A percentile compares a stretch with the other conserved stretches of the same genome.
Conservation (phyloP, 2,329 filamentous ascomycete species). For the Alternaria dauci region DNA sequence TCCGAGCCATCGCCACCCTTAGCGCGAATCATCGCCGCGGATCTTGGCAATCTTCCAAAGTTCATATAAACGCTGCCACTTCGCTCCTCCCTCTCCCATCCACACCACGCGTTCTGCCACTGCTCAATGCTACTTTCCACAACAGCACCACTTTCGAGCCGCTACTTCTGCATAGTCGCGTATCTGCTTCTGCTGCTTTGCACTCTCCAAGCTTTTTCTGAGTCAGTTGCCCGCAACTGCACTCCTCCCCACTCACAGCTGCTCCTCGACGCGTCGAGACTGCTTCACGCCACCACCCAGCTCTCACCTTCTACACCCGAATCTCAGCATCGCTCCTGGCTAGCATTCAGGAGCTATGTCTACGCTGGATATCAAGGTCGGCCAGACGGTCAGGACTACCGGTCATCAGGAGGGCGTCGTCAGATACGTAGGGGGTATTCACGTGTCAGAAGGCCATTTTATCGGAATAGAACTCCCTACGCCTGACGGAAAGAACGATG, state of each 20-base stretch:
- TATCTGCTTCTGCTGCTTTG: constrained; percentile 18
- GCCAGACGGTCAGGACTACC: constrained; percentile 79
- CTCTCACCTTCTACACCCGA: constrained; percentile 6
- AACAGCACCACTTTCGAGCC: constrained; percentile 7
- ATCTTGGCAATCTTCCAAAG: background rate
- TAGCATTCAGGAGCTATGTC: constrained; percentile 31
- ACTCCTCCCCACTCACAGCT: constrained; percentile 7
- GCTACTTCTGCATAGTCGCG: constrained; percentile 3
- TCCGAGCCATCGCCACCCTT: constrained; percentile 10
- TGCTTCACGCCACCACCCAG: constrained; percentile 11
- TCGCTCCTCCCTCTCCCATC: constrained; percentile 10
- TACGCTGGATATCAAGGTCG: constrained; percentile 52
- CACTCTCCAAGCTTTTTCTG: constrained; percentile 10
- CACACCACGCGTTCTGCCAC: constrained; percentile 15
- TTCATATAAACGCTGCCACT: background rate
- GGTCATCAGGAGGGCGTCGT: constrained; percentile 81
- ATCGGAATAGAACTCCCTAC: constrained; percentile 88
- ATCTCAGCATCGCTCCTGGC: background rate
- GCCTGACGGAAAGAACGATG: constrained; percentile 89
- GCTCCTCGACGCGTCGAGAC: constrained; percentile 22
- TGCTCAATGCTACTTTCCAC: constrained; percentile 9
- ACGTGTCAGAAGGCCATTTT: constrained; percentile 87
- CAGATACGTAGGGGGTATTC: constrained; percentile 80
- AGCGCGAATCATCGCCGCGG: constrained; percentile 7
- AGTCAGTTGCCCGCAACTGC: constrained; percentile 16